A percentile compares a stretch with the other conserved stretches of the same genome.
Evolutionary conservation across 164 flowering plant species (phyloP).

Genomic region (Euptelea pleiosperma): DNA sequence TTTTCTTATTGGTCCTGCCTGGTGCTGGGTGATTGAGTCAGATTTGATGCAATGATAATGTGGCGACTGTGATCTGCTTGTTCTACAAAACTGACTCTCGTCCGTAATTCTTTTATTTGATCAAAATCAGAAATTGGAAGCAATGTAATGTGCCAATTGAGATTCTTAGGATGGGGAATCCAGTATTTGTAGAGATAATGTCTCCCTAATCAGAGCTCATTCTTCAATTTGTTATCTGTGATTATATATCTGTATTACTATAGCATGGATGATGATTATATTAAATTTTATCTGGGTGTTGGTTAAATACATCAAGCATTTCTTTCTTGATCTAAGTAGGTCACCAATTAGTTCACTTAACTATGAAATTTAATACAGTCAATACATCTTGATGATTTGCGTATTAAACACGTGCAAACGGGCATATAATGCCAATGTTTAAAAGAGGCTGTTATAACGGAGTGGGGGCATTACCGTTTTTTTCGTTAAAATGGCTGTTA

Average conservation of each 20-base stretch:
- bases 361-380: too few relatives aligned
- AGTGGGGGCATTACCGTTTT: too few relatives aligned
- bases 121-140: not conserved
- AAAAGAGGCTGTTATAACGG: too few relatives aligned
- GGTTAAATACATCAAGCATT: too few relatives aligned
- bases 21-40: conserved; percentile 2
- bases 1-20: not conserved
- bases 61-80: not conserved
- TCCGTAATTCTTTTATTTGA: conserved; percentile 21
- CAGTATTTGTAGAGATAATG: conserved; percentile 10
- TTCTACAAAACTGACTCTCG: not conserved
- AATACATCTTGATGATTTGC: too few relatives aligned
- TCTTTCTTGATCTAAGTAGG: too few relatives aligned
- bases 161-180: conserved; percentile 3
- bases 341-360: too few relatives aligned
- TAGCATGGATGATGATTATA: conserved; percentile 4
- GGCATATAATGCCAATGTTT: too few relatives aligned
- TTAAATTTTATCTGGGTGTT: not conserved
- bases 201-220: conserved; percentile 3
- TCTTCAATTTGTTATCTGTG: conserved; percentile 8
- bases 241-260: not conserved
- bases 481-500: too few relatives aligned
- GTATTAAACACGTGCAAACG: too few relatives aligned
- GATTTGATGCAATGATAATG: not conserved
- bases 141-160: not conserved